Conservation (phyloP, 257 asterid genomes). For the Solanum neorickii region DNA sequence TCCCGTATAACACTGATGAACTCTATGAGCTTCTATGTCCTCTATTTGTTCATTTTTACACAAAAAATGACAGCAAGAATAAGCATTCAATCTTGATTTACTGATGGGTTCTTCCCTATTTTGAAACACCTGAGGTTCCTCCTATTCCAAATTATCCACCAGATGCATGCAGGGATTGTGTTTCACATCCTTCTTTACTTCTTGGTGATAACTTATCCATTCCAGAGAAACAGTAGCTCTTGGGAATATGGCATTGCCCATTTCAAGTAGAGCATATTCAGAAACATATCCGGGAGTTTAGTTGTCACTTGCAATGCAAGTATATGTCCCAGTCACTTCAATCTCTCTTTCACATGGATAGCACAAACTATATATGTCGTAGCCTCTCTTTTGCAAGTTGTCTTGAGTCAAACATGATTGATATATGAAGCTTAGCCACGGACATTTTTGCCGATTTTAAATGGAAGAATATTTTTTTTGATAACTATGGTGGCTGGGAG, state of each 20-base stretch:
- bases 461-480: neutral
- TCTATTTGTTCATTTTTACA: neutral
- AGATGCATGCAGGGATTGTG: neutral
- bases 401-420: neutral
- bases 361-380: neutral
- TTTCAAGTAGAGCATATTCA: neutral
- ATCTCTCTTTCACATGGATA: neutral
- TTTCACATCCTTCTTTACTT: neutral
- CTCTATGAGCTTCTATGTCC: neutral
- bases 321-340: neutral
- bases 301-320: neutral
- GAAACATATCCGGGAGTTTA: neutral
- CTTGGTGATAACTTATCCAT: neutral
- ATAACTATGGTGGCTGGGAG: neutral
- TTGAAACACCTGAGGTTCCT: neutral
- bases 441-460: neutral
- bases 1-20: neutral
- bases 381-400: neutral
- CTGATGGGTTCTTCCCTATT: neutral
- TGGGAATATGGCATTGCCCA: neutral
- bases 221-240: neutral
- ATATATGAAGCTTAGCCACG: neutral
- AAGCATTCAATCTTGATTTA: neutral
- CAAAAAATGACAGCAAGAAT: neutral
- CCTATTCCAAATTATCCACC: neutral